phyloP scores from a whole-genome alignment of 1,139 yeast genomes.

The Sugiyamaella japonica region DNA sequence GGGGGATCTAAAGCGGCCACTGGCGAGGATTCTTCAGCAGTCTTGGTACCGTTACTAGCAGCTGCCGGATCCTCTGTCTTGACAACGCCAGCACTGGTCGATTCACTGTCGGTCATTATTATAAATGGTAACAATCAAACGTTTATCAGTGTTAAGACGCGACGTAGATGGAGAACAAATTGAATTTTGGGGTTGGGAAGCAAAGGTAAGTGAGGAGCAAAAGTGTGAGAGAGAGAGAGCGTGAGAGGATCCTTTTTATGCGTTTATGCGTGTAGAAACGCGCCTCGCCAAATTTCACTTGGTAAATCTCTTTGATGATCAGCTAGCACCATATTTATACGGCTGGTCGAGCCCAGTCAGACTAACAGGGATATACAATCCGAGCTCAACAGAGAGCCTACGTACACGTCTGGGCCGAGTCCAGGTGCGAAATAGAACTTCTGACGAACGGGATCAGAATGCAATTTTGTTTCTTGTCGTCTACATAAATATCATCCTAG shows the following conservation, averaged over 20 bases:
- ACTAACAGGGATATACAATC: too few species aligned
- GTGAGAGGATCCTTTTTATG: too few species aligned
- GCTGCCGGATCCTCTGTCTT: not conserved
- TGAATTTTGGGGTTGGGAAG: conserved; percentile 9
- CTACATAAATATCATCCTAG: conserved; percentile 25
- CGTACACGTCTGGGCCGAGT: too few species aligned
- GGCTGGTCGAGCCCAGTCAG: not conserved
- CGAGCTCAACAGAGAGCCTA: too few species aligned
- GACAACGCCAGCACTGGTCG: not conserved
- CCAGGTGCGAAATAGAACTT: too few species aligned
- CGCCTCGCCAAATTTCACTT: conserved; percentile 6
- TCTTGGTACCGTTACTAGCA: not conserved
- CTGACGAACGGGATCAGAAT: not conserved
- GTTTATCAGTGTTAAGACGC: not conserved
- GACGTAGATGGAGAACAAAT: conserved; percentile 3
- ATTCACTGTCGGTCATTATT: conserved; percentile 10
- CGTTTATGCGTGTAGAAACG: conserved; percentile 7
- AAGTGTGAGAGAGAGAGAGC: not conserved
- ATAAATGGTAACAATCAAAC: too few species aligned
- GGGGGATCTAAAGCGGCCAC: not conserved
- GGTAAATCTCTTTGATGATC: too few species aligned
- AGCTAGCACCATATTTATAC: too few species aligned
- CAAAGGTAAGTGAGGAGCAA: not conserved
- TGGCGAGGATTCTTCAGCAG: not conserved
- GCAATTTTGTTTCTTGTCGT: not conserved